Evolutionary conservation across 352 stramenopile species (phyloP).

Genomic region (Achlya hypogyna): DNA sequence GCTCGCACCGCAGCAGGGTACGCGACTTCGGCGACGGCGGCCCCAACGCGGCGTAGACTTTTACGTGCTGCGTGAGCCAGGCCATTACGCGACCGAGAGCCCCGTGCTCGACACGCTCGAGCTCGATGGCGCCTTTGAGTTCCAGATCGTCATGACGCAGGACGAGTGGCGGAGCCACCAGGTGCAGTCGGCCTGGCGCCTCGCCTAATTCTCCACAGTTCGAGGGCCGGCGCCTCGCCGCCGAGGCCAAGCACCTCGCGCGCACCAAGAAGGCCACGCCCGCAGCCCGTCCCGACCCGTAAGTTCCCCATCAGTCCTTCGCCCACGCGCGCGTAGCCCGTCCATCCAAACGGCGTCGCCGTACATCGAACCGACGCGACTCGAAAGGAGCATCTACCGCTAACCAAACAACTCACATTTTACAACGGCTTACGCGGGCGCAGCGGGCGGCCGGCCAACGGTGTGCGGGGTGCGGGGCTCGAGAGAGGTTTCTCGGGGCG

Average conservation of each 20-base stretch:
- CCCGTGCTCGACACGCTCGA: constrained; percentile 16
- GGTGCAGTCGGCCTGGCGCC: not conserved
- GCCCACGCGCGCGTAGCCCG: not conserved
- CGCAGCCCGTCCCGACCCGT: not conserved
- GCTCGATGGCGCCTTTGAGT: constrained; percentile 18
- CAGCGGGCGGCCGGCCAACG: too few species aligned
- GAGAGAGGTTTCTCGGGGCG: too few species aligned
- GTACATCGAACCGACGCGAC: constrained; percentile 11
- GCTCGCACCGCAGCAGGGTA: not conserved
- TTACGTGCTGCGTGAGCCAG: constrained; percentile 16
- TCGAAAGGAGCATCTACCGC: constrained; percentile 19
- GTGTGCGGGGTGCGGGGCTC: too few species aligned
- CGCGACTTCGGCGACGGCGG: too few species aligned
- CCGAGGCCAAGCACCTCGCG: constrained; percentile 15
- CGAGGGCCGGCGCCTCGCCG: constrained; percentile 5
- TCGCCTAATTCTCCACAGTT: not conserved
- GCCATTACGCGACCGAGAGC: constrained; percentile 14
- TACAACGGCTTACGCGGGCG: too few species aligned
- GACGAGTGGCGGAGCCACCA: constrained; percentile 16
- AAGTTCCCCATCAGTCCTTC: not conserved
- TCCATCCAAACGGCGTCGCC: constrained; percentile 9
- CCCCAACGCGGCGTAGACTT: not conserved
- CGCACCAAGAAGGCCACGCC: constrained; percentile 8
- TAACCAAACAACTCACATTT: too few species aligned
- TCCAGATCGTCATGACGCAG: constrained; percentile 20